Conservation (phyloP, 2,329 filamentous ascomycete species). For the Verruconis gallopava region DNA sequence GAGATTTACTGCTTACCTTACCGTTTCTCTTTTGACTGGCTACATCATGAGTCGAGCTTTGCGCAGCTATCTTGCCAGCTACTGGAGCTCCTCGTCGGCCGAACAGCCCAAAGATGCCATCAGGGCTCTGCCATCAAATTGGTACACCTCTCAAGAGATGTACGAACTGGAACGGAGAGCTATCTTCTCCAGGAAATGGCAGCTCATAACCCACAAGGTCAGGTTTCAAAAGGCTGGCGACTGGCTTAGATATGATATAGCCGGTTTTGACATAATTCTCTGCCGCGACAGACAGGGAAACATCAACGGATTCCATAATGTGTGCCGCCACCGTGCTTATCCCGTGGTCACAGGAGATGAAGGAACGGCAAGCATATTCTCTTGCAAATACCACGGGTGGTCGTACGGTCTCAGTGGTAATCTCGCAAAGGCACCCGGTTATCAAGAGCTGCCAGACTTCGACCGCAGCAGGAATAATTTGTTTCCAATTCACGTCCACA, state of each 20-base stretch:
- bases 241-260: slow-evolving; percentile 42
- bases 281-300: slow-evolving; percentile 36
- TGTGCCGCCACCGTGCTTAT: slow-evolving; percentile 49
- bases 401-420: slow-evolving; percentile 45
- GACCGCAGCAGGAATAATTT: slow-evolving; percentile 44
- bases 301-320: slow-evolving; percentile 49
- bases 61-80: background rate
- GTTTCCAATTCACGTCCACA: slow-evolving; percentile 40
- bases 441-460: slow-evolving; percentile 43
- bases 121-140: slow-evolving; percentile 1
- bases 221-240: slow-evolving; percentile 41
- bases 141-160: slow-evolving; percentile 25
- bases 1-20: background rate
- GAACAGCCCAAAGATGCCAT: background rate
- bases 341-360: slow-evolving; percentile 39
- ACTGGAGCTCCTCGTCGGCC: background rate
- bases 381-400: slow-evolving; percentile 52
- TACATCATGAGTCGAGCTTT: background rate
- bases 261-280: slow-evolving; percentile 44
- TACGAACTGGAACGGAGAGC: slow-evolving; percentile 44
- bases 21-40: background rate
- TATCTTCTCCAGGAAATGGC: slow-evolving; percentile 45
- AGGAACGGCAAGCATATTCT: slow-evolving; percentile 40
- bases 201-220: slow-evolving; percentile 40
- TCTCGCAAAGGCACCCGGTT: slow-evolving; percentile 47